Percentiles rank a stretch among this genome's conserved stretches.
phyloP scores from a whole-genome alignment of 345 rosid genomes.

The Eucalyptus dawsonii region DNA sequence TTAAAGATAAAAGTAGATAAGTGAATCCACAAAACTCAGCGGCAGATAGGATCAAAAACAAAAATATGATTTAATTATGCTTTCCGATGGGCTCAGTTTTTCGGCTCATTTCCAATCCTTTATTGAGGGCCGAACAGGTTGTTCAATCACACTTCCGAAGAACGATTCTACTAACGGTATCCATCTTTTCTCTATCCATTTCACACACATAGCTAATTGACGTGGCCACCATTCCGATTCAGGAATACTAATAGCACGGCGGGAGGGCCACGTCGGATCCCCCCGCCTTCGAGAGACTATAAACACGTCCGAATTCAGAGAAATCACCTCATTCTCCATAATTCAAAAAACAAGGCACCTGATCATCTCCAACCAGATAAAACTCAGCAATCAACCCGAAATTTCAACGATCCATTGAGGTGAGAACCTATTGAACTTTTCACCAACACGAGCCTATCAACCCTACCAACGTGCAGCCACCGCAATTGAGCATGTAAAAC shows the following conservation, averaged over 20 bases:
- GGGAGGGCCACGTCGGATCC: not conserved
- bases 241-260: not conserved
- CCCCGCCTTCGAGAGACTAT: not conserved
- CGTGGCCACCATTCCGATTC: not conserved
- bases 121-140: not conserved
- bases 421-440: not conserved
- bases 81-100: not conserved
- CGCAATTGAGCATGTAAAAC: not conserved
- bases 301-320: not conserved
- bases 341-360: not conserved
- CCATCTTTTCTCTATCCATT: not conserved
- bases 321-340: not conserved
- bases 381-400: not conserved
- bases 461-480: not conserved
- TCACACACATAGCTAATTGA: not conserved
- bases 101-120: not conserved
- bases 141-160: not conserved
- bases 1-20: not conserved
- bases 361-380: not conserved
- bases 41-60: not conserved
- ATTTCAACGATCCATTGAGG: not conserved
- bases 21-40: not conserved
- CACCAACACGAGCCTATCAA: too few species aligned
- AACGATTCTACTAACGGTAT: not conserved
- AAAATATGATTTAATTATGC: not conserved